Conservation (phyloP, 1,284 basidiomycete genomes). For the Singerocomus inundabilis region DNA sequence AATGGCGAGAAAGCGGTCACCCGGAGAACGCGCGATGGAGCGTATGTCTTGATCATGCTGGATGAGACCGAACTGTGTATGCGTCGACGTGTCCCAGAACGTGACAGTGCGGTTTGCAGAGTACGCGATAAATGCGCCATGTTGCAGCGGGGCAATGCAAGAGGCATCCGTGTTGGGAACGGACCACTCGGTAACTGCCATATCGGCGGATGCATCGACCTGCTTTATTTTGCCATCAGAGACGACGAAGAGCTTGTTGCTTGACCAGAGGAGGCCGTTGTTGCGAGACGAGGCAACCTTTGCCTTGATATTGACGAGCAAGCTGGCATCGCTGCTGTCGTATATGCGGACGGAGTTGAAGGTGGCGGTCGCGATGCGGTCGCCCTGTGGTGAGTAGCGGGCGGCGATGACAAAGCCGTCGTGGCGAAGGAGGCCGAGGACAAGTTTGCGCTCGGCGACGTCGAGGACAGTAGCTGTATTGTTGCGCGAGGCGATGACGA, state of each 20-base stretch:
- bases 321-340: not conserved
- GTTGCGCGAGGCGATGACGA: not conserved
- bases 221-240: not conserved
- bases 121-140: not conserved
- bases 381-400: not conserved
- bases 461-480: slow-evolving; percentile 1
- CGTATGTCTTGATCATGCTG: not conserved
- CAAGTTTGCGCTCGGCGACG: not conserved
- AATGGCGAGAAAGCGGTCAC: not conserved
- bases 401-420: not conserved
- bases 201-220: not conserved
- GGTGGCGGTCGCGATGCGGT: not conserved
- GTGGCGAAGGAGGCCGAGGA: not conserved
- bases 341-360: not conserved
- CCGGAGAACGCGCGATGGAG: not conserved
- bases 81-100: not conserved
- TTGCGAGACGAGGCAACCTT: not conserved
- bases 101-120: not conserved
- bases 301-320: not conserved
- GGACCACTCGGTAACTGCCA: not conserved
- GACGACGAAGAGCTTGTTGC: not conserved
- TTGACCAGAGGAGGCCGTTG: not conserved
- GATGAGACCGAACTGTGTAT: not conserved
- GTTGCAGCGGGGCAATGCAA: not conserved
- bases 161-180: not conserved